Conservation (phyloP, 768 basidiomycete species). For the Pleurotus tuoliensis region DNA sequence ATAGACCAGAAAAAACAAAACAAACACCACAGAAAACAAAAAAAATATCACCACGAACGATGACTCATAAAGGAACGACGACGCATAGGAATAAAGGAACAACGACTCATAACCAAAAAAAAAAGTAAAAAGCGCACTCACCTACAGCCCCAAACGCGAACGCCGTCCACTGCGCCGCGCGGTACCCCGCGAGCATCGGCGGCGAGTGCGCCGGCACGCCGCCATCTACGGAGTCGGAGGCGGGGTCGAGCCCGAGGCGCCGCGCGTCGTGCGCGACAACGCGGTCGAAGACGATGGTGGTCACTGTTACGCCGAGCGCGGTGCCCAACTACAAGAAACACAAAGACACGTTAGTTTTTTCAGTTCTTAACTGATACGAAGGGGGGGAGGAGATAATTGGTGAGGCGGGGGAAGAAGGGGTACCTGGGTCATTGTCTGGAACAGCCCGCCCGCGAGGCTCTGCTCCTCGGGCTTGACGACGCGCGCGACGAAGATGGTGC, state of each 20-base stretch:
- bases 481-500: conserved; percentile 73
- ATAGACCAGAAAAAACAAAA: too few relatives aligned
- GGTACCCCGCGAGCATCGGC: conserved; percentile 48
- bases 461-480: conserved; percentile 66
- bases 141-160: conserved; percentile 64
- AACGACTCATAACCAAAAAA: too few relatives aligned
- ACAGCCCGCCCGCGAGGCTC: conserved; percentile 69
- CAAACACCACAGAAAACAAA: too few relatives aligned
- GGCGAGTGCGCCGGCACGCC: conserved; percentile 19
- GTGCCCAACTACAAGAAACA: conserved; percentile 51
- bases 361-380: too few relatives aligned
- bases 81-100: too few relatives aligned
- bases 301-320: conserved; percentile 65
- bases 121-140: conserved; percentile 4
- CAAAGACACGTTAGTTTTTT: not conserved
- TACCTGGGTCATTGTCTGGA: conserved; percentile 82
- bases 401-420: too few relatives aligned
- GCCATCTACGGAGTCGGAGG: too few relatives aligned
- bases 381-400: too few relatives aligned
- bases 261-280: conserved; percentile 32
- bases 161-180: conserved; percentile 60
- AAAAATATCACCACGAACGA: too few relatives aligned
- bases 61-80: too few relatives aligned
- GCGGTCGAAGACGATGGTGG: conserved; percentile 67
- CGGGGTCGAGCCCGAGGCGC: not conserved